phyloP scores from a whole-genome alignment of 495 filamentous ascomycete genomes.

The Baudoinia panamericana region DNA sequence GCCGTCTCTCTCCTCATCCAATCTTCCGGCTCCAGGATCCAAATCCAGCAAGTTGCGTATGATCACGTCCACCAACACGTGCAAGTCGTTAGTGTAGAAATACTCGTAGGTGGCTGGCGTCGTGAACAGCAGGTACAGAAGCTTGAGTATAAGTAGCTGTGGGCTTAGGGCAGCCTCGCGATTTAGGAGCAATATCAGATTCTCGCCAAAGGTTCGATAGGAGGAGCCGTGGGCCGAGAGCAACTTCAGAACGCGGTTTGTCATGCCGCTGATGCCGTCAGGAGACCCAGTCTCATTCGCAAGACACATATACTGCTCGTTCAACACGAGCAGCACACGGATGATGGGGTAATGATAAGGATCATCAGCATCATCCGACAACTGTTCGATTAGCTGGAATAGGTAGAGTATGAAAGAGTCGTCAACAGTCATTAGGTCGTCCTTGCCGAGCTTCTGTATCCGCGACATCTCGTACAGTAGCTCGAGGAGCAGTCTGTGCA shows the following conservation, averaged over 20 bases:
- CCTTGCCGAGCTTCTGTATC: constrained; percentile 64
- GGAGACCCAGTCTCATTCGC: constrained; percentile 38
- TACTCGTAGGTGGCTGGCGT: constrained; percentile 86
- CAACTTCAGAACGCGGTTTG: constrained; percentile 86
- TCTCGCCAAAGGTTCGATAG: constrained; percentile 94
- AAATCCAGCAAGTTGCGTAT: constrained; percentile 91
- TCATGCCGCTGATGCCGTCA: constrained; percentile 41
- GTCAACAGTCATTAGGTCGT: constrained; percentile 66
- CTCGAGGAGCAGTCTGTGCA: constrained; percentile 75
- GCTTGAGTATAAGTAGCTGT: constrained; percentile 87
- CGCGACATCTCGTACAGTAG: constrained; percentile 94
- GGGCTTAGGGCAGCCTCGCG: constrained; percentile 82
- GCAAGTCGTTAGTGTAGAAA: constrained; percentile 95
- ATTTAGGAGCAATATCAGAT: constrained; percentile 91
- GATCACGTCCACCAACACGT: constrained; percentile 87
- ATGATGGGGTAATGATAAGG: constrained; percentile 96
- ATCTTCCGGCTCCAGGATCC: constrained; percentile 31
- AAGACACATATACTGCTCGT: constrained; percentile 93
- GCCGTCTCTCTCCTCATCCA: constrained; percentile 43
- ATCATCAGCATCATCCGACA: constrained; percentile 81
- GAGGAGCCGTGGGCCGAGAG: constrained; percentile 62
- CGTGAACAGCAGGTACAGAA: constrained; percentile 88
- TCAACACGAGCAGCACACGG: constrained; percentile 86
- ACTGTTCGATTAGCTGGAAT: constrained; percentile 75
- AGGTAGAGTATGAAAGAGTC: constrained; percentile 75